phyloP scores from a whole-genome alignment of 202 grass and related monocot species.

The Tripidium arundinaceum region DNA sequence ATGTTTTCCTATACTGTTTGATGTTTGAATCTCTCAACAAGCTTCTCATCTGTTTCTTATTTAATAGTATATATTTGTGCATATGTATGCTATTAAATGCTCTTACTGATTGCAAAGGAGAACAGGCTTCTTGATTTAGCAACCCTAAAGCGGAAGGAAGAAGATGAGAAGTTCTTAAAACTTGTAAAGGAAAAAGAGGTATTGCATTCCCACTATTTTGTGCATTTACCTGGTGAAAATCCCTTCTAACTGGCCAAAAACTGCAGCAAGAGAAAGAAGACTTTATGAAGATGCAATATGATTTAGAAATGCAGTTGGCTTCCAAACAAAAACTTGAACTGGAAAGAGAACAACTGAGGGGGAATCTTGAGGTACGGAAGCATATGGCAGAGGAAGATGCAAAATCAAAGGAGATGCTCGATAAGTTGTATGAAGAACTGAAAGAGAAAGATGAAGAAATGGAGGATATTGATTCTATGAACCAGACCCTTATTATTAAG shows the following conservation, averaged over 20 bases:
- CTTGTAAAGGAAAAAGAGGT: constrained; percentile 37
- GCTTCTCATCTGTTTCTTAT: not conserved
- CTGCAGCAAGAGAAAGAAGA: constrained; percentile 37
- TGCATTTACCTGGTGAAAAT: not conserved
- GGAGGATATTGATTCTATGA: not conserved
- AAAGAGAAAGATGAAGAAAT: constrained; percentile 25
- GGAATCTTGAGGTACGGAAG: no score
- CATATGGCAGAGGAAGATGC: no score
- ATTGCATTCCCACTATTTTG: not conserved
- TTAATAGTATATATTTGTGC: constrained; percentile 8
- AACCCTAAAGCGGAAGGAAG: constrained; percentile 28
- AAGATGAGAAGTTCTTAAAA: not conserved
- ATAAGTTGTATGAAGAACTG: constrained; percentile 14
- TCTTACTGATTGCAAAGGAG: constrained; percentile 31
- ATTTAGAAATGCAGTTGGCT: constrained; percentile 27
- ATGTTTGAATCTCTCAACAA: not conserved
- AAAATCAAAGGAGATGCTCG: not conserved
- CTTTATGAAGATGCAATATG: constrained; percentile 1
- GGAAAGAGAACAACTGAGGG: constrained; percentile 29
- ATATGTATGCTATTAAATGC: not conserved
- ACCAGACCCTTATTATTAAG: constrained; percentile 36
- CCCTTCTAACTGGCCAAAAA: not conserved
- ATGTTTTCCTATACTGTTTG: no score
- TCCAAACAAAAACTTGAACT: constrained; percentile 48
- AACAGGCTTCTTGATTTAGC: constrained; percentile 26